Base-by-base conservation (phyloP, 306 rosid species). In the Acacia melanoxylon region DNA sequence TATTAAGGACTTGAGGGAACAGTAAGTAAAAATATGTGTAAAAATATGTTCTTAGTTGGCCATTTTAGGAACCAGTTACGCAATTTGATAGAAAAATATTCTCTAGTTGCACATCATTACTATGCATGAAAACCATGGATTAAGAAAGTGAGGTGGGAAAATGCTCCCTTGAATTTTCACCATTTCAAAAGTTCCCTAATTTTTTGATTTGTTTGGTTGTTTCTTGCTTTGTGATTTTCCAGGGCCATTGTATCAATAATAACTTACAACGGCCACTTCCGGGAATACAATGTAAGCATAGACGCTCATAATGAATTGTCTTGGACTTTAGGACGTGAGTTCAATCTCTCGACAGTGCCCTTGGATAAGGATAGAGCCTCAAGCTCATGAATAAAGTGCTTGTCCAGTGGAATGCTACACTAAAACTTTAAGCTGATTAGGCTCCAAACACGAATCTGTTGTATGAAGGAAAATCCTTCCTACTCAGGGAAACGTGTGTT, bases 181-280 rank as follows among this genome's bases (percentile, higher is more conserved):
- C 41, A 27, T 40, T 19, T 20, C 42, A 15, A 41, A n/a, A 54
- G 56, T 51, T 68, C 81, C 31, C 10, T 49, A 62, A 22, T 48
- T 41, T 68, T 59, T 48, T 48, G 19, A 17, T 49, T 48, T 42
- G 51, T 68, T 65, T 77, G 72, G 49, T 48, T 49, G 44, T 90
- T 74, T 27, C 65, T 8, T 11, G 35, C 14, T 66, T 82, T 75
- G 76, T 67, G 56, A 76, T 81, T 86, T 86, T 86, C 8, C 91
- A 93, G 98, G 92, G 93, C 87, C 77, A 91, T 86, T 24, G 48
- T 95, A 83, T 88, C 88, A 61, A 90, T 91, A 73, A 84, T 95
- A 78, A 85, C 89, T 82, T 92, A 80, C 82, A 88, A 87, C 71
- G 99, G 99, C 46, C 83, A 87, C 86, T 91, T 93, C 82, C 90